A percentile compares a stretch with the other conserved stretches of the same genome.
These are phyloP conservation scores for Xanthoceras sorbifolium DNA, from an alignment of 345 rosid species.

Conservation along the genomic window DNA sequence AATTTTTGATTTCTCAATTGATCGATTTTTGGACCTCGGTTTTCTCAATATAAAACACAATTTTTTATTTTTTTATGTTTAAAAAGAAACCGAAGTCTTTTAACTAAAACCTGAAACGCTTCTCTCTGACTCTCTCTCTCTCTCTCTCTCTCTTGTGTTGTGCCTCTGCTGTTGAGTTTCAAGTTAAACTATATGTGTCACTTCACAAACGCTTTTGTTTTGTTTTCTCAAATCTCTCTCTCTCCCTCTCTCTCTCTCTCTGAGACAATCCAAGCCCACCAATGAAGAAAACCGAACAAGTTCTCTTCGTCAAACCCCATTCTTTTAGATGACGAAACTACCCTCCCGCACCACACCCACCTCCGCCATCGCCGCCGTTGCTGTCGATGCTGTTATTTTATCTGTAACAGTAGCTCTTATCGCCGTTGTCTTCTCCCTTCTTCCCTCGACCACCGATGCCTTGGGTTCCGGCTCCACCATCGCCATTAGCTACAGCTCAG, in stretches of 20 bases:
- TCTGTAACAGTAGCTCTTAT: constrained; percentile 20
- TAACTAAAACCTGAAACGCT: neutral
- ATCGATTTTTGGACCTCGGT: no score
- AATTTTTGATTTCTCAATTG: no score
- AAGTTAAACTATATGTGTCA: neutral
- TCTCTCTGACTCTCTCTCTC: neutral
- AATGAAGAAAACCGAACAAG: constrained; percentile 51
- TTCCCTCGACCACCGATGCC: constrained; percentile 30
- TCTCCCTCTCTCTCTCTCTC: constrained; percentile 15
- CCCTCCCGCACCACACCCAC: constrained; percentile 22
- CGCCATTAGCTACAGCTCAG: constrained; percentile 56
- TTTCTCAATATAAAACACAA: no score
- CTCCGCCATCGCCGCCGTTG: neutral
- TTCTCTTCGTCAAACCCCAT: constrained; percentile 24
- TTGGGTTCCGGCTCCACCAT: constrained; percentile 74
- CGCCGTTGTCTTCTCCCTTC: constrained; percentile 1
- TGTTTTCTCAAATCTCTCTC: neutral
- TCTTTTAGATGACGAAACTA: constrained; percentile 53
- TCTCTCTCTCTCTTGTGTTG: neutral
- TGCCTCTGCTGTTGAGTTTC: neutral
- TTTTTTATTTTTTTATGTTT: no score
- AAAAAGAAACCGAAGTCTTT: neutral
- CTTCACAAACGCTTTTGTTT: neutral
- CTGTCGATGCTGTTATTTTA: neutral
- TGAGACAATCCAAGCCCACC: constrained; percentile 15